phyloP scores from a whole-genome alignment of 2,329 filamentous ascomycete species.

The Cladosporium cucumerinum region DNA sequence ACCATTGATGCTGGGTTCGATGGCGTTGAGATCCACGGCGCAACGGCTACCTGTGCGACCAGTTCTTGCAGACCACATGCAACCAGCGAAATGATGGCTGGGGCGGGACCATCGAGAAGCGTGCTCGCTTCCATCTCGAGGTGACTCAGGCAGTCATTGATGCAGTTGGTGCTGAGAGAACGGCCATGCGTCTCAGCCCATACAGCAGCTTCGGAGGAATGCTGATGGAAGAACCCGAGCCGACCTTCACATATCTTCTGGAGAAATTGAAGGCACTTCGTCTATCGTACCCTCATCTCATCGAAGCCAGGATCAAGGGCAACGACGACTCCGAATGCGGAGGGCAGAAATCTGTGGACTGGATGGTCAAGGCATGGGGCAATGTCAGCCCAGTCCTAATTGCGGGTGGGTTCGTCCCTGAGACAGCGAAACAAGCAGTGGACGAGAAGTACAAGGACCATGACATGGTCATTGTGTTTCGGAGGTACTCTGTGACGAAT shows the following conservation, averaged over 20 bases:
- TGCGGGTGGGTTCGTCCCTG: conserved; percentile 43
- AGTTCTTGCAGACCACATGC: conserved; percentile 50
- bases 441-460: conserved; percentile 38
- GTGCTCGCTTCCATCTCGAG: conserved; percentile 56
- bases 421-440: conserved; percentile 36
- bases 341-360: conserved; percentile 39
- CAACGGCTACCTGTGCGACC: conserved; percentile 54
- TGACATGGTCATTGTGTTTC: conserved; percentile 47
- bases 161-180: conserved; percentile 43
- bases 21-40: conserved; percentile 50
- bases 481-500: conserved; percentile 47
- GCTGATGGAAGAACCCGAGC: conserved; percentile 57
- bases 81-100: conserved; percentile 52
- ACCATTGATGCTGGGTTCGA: conserved; percentile 57
- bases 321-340: conserved; percentile 38
- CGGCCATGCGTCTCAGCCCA: conserved; percentile 58
- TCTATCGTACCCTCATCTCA: conserved; percentile 57
- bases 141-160: conserved; percentile 48
- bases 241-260: conserved; percentile 59
- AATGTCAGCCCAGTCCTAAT: conserved; percentile 48
- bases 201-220: conserved; percentile 60
- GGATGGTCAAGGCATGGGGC: conserved; percentile 46
- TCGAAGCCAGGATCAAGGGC: conserved; percentile 54
- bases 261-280: conserved; percentile 47
- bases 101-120: conserved; percentile 50